A percentile compares a stretch with the other conserved stretches of the same genome.
Evolutionary conservation across 2,329 filamentous ascomycete genomes (phyloP).

Genomic region (Volutella citrinella): DNA sequence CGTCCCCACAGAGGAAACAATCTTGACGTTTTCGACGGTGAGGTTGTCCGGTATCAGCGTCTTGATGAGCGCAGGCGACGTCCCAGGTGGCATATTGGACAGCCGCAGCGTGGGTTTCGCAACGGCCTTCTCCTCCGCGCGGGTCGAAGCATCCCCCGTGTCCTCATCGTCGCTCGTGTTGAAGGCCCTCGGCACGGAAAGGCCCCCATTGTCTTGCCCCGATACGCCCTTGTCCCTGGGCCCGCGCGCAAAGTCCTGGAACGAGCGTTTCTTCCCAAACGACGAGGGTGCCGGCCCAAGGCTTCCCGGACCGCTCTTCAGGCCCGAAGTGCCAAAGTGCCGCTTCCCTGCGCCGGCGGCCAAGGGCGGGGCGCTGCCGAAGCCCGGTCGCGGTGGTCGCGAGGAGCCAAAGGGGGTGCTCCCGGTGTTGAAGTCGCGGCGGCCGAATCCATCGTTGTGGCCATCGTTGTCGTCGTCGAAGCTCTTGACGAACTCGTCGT

Average conservation of each 20-base stretch:
- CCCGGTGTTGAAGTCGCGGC: slow-evolving; percentile 20
- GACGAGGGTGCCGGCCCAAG: slow-evolving; percentile 51
- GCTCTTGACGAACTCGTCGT: slow-evolving; percentile 83
- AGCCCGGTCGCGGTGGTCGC: slow-evolving; percentile 23
- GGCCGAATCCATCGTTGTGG: slow-evolving; percentile 38
- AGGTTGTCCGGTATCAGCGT: slow-evolving; percentile 58
- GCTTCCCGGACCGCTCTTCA: slow-evolving; percentile 62
- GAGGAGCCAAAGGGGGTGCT: slow-evolving; percentile 12
- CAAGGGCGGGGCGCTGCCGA: slow-evolving; percentile 23
- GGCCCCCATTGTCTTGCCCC: slow-evolving; percentile 43
- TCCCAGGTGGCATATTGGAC: slow-evolving; percentile 58
- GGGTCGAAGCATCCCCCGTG: slow-evolving; percentile 38
- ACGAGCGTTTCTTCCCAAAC: slow-evolving; percentile 54
- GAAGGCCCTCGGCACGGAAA: slow-evolving; percentile 67
- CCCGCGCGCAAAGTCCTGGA: slow-evolving; percentile 39
- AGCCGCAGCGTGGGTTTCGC: slow-evolving; percentile 62
- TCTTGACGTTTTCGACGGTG: slow-evolving; percentile 69
- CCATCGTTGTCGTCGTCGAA: slow-evolving; percentile 64
- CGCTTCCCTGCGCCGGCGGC: slow-evolving; percentile 45
- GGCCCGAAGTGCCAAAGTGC: slow-evolving; percentile 59
- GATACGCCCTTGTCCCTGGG: slow-evolving; percentile 26
- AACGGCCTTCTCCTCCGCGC: slow-evolving; percentile 56
- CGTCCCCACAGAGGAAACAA: slow-evolving; percentile 55
- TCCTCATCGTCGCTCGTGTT: slow-evolving; percentile 63
- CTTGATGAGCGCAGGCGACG: slow-evolving; percentile 58